A percentile compares a stretch with the other conserved stretches of the same genome.
Evolutionary conservation across 768 basidiomycete species (phyloP).

Genomic region (Lanmaoa pseudosensibilis): DNA sequence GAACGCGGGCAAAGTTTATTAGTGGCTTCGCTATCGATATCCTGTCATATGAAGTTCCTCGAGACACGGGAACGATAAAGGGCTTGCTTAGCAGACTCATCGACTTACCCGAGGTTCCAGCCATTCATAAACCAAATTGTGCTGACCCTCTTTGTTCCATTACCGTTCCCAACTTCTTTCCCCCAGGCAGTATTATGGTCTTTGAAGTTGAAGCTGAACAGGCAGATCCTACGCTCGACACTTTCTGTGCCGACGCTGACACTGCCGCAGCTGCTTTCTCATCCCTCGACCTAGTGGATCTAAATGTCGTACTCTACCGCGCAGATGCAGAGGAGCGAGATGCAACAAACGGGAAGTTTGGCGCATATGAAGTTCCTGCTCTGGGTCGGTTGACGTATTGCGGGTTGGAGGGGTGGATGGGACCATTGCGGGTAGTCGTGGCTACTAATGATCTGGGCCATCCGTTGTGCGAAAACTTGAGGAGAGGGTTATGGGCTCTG

Average conservation of each 20-base stretch:
- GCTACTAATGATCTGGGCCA: constrained; percentile 91
- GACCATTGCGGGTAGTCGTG: constrained; percentile 80
- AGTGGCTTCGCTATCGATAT: constrained; percentile 76
- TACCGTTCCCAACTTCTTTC: constrained; percentile 82
- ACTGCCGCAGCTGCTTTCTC: constrained; percentile 73
- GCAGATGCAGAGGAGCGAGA: constrained; percentile 91
- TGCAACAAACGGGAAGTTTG: constrained; percentile 77
- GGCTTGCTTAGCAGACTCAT: constrained; percentile 73
- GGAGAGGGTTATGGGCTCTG: constrained; percentile 88
- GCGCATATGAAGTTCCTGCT: constrained; percentile 79
- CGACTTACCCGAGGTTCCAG: constrained; percentile 58
- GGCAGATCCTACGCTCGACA: constrained; percentile 68
- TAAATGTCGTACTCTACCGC: constrained; percentile 86
- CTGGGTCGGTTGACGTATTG: constrained; percentile 82
- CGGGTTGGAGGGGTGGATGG: constrained; percentile 98
- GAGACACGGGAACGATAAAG: constrained; percentile 53
- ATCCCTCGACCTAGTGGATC: constrained; percentile 77
- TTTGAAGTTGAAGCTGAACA: constrained; percentile 85
- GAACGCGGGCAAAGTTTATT: constrained; percentile 78
- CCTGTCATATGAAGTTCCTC: constrained; percentile 52
- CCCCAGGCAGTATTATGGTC: constrained; percentile 93
- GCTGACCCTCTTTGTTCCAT: constrained; percentile 78
- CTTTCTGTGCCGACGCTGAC: constrained; percentile 67
- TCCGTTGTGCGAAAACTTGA: constrained; percentile 81
- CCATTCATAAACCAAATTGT: constrained; percentile 60